These are phyloP conservation scores for Morella rubra DNA, from an alignment of 306 rosid species.

Conservation along the genomic window DNA sequence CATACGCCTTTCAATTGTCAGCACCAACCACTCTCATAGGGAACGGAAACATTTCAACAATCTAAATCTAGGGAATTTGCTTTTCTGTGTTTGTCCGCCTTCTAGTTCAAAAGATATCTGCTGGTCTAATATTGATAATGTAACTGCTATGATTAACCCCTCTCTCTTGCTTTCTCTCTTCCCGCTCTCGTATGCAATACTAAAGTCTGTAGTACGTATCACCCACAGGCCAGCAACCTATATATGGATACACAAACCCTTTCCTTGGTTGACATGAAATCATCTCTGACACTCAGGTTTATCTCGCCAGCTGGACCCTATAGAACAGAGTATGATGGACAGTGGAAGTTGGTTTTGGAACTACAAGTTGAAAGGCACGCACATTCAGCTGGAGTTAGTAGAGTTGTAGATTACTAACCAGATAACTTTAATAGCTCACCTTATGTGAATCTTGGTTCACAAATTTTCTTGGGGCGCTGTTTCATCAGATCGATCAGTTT, in stretches of 20 bases:
- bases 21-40: slow-evolving; percentile 18
- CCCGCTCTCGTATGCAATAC: no score
- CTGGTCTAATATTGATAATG: no score
- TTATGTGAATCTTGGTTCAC: slow-evolving; percentile 86
- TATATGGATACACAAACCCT: neutral
- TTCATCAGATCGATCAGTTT: slow-evolving; percentile 22
- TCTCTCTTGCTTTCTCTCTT: no score
- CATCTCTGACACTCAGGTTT: slow-evolving; percentile 46
- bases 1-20: neutral
- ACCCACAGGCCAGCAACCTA: no score
- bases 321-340: slow-evolving; percentile 56
- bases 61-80: neutral
- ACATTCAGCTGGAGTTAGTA: slow-evolving; percentile 61
- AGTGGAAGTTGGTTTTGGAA: slow-evolving; percentile 91
- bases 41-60: neutral
- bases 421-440: slow-evolving; percentile 24
- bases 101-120: neutral
- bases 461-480: slow-evolving; percentile 42
- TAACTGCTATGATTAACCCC: no score
- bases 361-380: slow-evolving; percentile 62
- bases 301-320: slow-evolving; percentile 48
- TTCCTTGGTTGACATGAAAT: neutral
- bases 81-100: slow-evolving; percentile 9
- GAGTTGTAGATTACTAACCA: slow-evolving; percentile 43
- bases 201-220: no score